Evolutionary conservation across 306 rosid genomes (phyloP).

Genomic region (Boehmeria nivea): DNA sequence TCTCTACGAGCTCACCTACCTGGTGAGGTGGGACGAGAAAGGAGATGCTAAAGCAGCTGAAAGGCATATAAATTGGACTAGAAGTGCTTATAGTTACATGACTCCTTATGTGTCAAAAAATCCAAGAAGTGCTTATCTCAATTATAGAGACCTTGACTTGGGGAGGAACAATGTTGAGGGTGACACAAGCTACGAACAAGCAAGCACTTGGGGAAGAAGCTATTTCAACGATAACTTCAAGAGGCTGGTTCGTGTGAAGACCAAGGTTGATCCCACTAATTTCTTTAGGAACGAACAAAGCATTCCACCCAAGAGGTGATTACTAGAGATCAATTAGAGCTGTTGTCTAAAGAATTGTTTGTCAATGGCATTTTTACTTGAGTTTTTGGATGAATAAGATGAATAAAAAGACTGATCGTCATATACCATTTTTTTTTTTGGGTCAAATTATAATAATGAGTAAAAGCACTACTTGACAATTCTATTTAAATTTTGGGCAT

Average conservation of each 20-base stretch:
- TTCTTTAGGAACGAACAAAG: constrained; percentile 32
- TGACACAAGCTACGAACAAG: constrained; percentile 32
- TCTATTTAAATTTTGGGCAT: too few relatives aligned
- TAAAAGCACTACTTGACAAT: too few relatives aligned
- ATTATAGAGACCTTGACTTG: constrained; percentile 69
- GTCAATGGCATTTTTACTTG: too few relatives aligned
- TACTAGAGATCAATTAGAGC: too few relatives aligned
- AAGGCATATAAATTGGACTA: constrained; percentile 45
- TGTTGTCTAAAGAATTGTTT: too few relatives aligned
- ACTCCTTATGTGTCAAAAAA: constrained; percentile 50
- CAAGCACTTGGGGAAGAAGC: constrained; percentile 34
- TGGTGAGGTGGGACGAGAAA: constrained; percentile 36
- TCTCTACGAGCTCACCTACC: constrained; percentile 48
- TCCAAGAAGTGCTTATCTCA: constrained; percentile 69
- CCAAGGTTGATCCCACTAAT: constrained; percentile 23
- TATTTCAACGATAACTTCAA: constrained; percentile 21
- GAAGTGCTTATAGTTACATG: constrained; percentile 52
- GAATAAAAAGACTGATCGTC: too few relatives aligned
- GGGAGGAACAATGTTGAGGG: constrained; percentile 40
- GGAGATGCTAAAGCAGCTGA: constrained; percentile 18
- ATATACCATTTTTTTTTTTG: too few relatives aligned
- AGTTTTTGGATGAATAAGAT: too few relatives aligned
- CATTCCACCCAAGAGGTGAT: constrained; percentile 9
- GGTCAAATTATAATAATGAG: too few relatives aligned
- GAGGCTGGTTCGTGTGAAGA: constrained; percentile 19